These are phyloP conservation scores for Pyronema omphalodes DNA, from an alignment of 495 filamentous ascomycete genomes.

Conservation along the genomic window DNA sequence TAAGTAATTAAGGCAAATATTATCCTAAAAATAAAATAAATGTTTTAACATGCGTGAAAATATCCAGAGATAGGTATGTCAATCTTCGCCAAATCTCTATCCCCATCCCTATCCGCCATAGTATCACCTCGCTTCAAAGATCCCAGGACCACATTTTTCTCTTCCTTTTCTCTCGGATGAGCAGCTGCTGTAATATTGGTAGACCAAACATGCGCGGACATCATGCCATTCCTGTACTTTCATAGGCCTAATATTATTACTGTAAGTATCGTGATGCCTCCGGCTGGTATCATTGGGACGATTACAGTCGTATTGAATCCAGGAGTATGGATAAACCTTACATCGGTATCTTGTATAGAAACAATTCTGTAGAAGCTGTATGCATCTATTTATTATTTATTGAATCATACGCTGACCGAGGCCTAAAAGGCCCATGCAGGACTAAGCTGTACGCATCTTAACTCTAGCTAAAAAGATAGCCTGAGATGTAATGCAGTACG, in stretches of 20 bases:
- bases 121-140: neutral
- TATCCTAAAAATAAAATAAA: no score
- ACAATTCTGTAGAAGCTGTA: no score
- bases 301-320: neutral
- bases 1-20: no score
- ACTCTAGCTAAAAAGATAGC: constrained; percentile 27
- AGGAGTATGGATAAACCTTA: neutral
- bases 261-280: neutral
- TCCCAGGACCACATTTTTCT: neutral
- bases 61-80: neutral
- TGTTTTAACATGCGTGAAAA: neutral
- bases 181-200: constrained; percentile 8
- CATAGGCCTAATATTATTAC: neutral
- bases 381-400: no score
- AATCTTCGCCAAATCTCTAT: neutral
- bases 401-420: no score
- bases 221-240: neutral
- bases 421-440: no score
- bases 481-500: constrained; percentile 31
- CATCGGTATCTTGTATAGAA: neutral
- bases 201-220: constrained; percentile 5
- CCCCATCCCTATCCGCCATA: neutral
- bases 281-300: neutral
- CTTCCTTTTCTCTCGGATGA: neutral
- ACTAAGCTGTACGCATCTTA: neutral